These are phyloP conservation scores for Salvia splendens DNA, from an alignment of 257 asterid genomes.

Conservation along the genomic window DNA sequence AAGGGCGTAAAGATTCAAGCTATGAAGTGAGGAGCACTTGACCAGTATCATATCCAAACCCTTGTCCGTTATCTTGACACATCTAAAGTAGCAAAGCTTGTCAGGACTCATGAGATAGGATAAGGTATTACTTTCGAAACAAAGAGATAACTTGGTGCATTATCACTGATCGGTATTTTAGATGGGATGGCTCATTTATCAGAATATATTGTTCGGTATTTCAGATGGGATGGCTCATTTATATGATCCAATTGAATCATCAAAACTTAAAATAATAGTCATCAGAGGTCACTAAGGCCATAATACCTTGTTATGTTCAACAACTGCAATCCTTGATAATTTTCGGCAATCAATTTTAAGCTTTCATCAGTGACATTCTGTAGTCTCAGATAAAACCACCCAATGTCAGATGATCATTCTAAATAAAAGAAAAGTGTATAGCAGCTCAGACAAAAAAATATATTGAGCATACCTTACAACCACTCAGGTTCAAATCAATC, in stretches of 20 bases:
- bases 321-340: slow-evolving; percentile 59
- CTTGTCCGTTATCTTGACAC: slow-evolving; percentile 75
- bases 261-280: neutral
- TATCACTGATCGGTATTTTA: neutral
- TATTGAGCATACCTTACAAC: slow-evolving; percentile 72
- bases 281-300: neutral
- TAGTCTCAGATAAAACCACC: slow-evolving; percentile 36
- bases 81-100: slow-evolving; percentile 45
- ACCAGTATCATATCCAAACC: slow-evolving; percentile 69
- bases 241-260: neutral
- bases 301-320: slow-evolving; percentile 81
- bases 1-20: slow-evolving; percentile 93
- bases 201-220: neutral
- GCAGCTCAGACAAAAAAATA: slow-evolving; percentile 21
- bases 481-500: slow-evolving; percentile 82
- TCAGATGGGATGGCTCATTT: neutral
- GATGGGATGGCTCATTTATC: no score
- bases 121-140: slow-evolving; percentile 7
- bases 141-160: slow-evolving; percentile 13
- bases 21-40: slow-evolving; percentile 68
- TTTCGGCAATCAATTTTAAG: slow-evolving; percentile 64
- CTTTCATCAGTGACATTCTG: slow-evolving; percentile 82
- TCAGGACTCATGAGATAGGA: slow-evolving; percentile 1
- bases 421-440: slow-evolving; percentile 22
- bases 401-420: slow-evolving; percentile 32